Evolutionary conservation across 768 basidiomycete species (phyloP), one percentile per base, ranked within the genome.

Genomic region (Suillus alpinus): DNA sequence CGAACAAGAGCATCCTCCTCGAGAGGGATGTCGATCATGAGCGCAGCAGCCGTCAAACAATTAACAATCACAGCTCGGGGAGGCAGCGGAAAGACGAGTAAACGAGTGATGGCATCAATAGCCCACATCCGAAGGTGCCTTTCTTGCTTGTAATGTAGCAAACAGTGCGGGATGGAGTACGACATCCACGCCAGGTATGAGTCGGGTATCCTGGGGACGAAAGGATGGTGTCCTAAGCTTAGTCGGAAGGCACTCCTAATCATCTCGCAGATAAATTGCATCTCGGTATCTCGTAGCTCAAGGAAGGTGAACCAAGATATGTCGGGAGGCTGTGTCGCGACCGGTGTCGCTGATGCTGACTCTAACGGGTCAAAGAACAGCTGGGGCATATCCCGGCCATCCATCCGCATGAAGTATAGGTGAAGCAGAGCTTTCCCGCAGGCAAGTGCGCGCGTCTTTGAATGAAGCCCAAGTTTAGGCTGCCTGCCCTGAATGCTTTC

Each of bases 351-450:
- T 56, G 39, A 26, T 47, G 8, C 20, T 2, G 16, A 43, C 6
- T 43, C 55, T 23, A 1, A 23, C 2, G 55, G 55, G 20, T 56
- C 55, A n/a, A 56, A 23, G 55, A 56, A 37, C 20, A 56, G 40
- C 37, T 37, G 36, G 12, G 9, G 55, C 55, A 56, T 56, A 56
- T 56, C 55, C 13, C 20, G 5, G 6, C 36, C 39, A 32, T 31
- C 8, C 23, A 56, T n/a, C 3, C 55, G 14, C 36, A 4, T 49
- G 44, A 40, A 51, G 14, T 26, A 57, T 14, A 59, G 32, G 14
- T 59, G 53, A 4, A 59, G 16, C 20, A 59, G 20, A 6, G 58
- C 58, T 37, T 53, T 59, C 52, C 58, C 58, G 3, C 40, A 59
- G 6, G 44, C 52, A 31, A 56, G 29, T 36, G 58, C 58, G 3